Evolutionary conservation across 2,329 filamentous ascomycete species (phyloP).

Genomic region (Ustulina deusta): DNA sequence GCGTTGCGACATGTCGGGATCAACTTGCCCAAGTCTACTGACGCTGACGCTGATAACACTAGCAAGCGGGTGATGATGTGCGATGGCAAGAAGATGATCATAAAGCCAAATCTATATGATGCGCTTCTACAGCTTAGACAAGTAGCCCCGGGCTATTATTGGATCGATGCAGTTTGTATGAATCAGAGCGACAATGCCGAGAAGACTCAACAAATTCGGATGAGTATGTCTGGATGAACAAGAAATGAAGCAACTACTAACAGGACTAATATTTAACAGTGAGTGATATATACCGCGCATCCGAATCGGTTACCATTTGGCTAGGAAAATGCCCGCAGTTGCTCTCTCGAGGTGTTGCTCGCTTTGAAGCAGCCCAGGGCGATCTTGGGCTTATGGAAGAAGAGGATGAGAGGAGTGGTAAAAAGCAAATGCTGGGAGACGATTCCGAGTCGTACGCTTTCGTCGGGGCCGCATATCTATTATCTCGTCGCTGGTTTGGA

Average conservation of each 20-base stretch:
- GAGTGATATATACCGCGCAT: not conserved
- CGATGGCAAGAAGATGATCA: constrained; percentile 22
- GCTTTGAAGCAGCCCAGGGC: constrained; percentile 5
- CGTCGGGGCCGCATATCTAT: constrained; percentile 24
- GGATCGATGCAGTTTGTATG: constrained; percentile 38
- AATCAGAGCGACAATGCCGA: constrained; percentile 31
- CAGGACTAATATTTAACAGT: not conserved
- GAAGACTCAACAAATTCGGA: constrained; percentile 26
- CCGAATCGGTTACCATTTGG: constrained; percentile 4
- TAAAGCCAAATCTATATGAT: constrained; percentile 32
- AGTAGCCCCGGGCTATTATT: constrained; percentile 28
- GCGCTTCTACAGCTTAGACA: constrained; percentile 23
- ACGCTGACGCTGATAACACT: not conserved
- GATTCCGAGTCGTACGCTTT: constrained; percentile 6
- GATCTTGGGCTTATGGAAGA: not conserved
- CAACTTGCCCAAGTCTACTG: constrained; percentile 3
- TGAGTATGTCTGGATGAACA: constrained; percentile 14
- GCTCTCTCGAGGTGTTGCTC: constrained; percentile 4
- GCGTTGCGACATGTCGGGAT: not conserved
- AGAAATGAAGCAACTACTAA: not conserved
- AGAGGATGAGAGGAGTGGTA: constrained; percentile 1
- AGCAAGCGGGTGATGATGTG: constrained; percentile 18
- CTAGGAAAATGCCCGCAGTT: constrained; percentile 6
- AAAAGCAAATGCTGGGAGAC: constrained; percentile 2
- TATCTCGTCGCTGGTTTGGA: constrained; percentile 31